Conservation (phyloP, 495 filamentous ascomycete genomes). For the Trichoderma erinaceum region DNA sequence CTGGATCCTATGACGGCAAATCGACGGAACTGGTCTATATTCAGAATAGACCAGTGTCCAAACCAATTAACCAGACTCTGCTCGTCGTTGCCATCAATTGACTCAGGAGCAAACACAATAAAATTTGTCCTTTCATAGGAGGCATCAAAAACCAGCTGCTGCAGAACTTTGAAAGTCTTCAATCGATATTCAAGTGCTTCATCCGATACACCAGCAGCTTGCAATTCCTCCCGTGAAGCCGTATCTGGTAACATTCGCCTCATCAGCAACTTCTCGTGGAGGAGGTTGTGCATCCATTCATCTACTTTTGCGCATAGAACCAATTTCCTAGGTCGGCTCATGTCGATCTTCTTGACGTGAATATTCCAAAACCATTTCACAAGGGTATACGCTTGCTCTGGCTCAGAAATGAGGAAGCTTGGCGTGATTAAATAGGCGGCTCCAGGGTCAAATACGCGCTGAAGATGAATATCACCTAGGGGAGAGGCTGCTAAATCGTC, state of each 20-base stretch:
- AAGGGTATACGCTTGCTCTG: conserved; percentile 43
- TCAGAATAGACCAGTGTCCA: conserved; percentile 44
- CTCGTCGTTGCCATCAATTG: conserved; percentile 48
- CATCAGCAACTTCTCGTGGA: conserved; percentile 15
- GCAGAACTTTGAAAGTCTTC: neutral
- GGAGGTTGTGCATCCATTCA: conserved; percentile 16
- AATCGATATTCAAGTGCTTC: neutral
- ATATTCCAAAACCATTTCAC: conserved; percentile 49
- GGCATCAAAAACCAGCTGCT: neutral
- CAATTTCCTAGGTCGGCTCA: neutral
- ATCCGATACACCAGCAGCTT: neutral
- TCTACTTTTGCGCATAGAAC: conserved; percentile 4
- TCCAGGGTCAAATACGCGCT: conserved; percentile 53
- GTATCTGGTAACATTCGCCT: neutral
- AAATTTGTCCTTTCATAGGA: neutral
- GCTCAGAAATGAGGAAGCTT: conserved; percentile 51
- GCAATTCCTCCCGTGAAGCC: neutral
- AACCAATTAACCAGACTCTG: conserved; percentile 48
- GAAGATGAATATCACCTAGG: conserved; percentile 23
- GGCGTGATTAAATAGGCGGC: conserved; percentile 57
- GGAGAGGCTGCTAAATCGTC: neutral
- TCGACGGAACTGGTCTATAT: conserved; percentile 41
- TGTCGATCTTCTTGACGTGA: conserved; percentile 13
- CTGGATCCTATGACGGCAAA: conserved; percentile 43
- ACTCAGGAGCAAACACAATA: conserved; percentile 30